A percentile compares a stretch with the other conserved stretches of the same genome.
These are phyloP conservation scores for Xylariaceae sp. DNA, from an alignment of 2,329 filamentous ascomycete species.

Conservation along the genomic window DNA sequence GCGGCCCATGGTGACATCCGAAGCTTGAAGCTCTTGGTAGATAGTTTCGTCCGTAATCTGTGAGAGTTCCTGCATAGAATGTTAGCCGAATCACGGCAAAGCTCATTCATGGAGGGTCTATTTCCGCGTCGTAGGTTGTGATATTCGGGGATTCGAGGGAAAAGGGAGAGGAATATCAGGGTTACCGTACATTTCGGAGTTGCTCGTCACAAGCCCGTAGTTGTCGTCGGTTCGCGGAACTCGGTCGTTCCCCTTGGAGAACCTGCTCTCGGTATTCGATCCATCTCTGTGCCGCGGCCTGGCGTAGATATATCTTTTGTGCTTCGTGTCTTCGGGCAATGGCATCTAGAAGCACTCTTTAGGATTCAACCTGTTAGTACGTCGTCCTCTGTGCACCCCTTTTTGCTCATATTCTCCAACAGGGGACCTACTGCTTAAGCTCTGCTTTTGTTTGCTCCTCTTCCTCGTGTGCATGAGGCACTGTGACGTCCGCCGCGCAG, in stretches of 20 bases:
- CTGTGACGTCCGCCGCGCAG: conserved; percentile 58
- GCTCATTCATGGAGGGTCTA: not conserved
- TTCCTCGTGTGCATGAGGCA: conserved; percentile 49
- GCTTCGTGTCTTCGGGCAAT: conserved; percentile 59
- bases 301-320: conserved; percentile 61
- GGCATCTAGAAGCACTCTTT: conserved; percentile 56
- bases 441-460: conserved; percentile 60
- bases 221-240: conserved; percentile 44
- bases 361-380: conserved; percentile 13
- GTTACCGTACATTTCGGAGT: conserved; percentile 49
- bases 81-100: not conserved
- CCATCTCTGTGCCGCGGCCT: conserved; percentile 58
- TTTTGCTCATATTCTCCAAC: not conserved
- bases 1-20: conserved; percentile 53
- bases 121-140: not conserved
- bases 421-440: conserved; percentile 53
- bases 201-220: conserved; percentile 54
- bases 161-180: not conserved
- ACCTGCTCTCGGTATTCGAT: conserved; percentile 51
- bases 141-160: not conserved
- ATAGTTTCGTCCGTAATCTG: conserved; percentile 56
- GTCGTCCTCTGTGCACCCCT: not conserved
- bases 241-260: conserved; percentile 49
- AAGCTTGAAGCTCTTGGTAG: conserved; percentile 51
- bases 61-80: conserved; percentile 47